A percentile compares a stretch with the other conserved stretches of the same genome.
Evolutionary conservation across 2,329 filamentous ascomycete genomes (phyloP).

Genomic region (Lasiodiplodia hormozganensis): DNA sequence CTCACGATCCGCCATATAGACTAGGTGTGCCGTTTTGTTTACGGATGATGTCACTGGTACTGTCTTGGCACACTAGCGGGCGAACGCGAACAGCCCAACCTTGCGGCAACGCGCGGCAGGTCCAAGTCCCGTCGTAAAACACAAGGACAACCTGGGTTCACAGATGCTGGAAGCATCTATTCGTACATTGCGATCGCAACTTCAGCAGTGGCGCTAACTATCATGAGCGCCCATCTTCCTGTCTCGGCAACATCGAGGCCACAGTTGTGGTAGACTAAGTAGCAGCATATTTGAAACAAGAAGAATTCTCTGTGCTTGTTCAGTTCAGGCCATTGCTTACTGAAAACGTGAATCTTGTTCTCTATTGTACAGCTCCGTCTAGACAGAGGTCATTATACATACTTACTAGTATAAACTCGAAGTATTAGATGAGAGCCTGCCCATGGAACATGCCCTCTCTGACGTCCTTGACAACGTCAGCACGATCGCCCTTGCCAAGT

Average conservation of each 20-base stretch:
- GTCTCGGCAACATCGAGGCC: slow-evolving; percentile 35
- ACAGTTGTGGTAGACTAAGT: slow-evolving; percentile 29
- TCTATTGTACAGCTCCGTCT: slow-evolving; percentile 1
- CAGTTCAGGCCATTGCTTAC: not conserved
- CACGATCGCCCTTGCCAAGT: slow-evolving; percentile 86
- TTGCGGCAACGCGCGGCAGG: no score
- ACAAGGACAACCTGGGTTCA: no score
- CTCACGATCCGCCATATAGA: not conserved
- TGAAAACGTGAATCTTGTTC: not conserved
- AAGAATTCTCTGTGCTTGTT: not conserved
- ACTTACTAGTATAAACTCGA: not conserved
- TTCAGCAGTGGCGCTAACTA: not conserved
- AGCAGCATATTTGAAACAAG: slow-evolving; percentile 29
- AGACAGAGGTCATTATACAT: slow-evolving; percentile 4
- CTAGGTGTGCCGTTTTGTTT: not conserved
- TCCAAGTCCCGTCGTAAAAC: no score
- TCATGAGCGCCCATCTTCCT: slow-evolving; percentile 31
- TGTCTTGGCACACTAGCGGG: no score
- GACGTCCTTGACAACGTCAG: slow-evolving; percentile 90
- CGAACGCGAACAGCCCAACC: no score
- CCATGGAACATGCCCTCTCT: slow-evolving; percentile 71
- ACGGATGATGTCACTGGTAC: not conserved
- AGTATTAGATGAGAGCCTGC: slow-evolving; percentile 54
- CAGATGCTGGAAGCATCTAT: no score
- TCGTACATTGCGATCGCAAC: no score